Conservation (phyloP, 2,329 filamentous ascomycete species). For the Exophiala xenobiotica region DNA sequence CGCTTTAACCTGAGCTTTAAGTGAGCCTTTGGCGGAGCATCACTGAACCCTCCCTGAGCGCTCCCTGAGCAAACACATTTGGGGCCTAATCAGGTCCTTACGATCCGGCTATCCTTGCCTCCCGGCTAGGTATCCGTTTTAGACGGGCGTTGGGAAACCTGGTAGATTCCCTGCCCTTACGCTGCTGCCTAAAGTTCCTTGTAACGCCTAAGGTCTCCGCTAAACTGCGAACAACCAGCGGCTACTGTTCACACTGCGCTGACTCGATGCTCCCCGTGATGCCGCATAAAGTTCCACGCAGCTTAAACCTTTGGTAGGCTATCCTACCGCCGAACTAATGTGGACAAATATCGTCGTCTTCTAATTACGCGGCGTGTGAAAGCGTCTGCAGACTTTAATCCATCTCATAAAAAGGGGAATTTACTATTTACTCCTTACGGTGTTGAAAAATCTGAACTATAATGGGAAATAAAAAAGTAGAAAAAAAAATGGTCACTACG, state of each 20-base stretch:
- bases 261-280: background rate
- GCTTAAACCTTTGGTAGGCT: constrained; percentile 6
- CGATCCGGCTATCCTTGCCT: constrained; percentile 10
- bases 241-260: background rate
- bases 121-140: constrained; percentile 10
- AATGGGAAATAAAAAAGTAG: constrained; percentile 13
- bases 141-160: constrained; percentile 11
- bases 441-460: constrained; percentile 1
- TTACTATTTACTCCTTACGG: constrained; percentile 8
- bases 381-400: constrained; percentile 5
- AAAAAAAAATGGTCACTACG: constrained; percentile 19
- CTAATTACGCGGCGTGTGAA: constrained; percentile 5
- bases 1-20: constrained; percentile 14
- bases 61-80: constrained; percentile 8
- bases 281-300: constrained; percentile 5
- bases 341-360: constrained; percentile 3
- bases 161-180: constrained; percentile 6
- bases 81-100: constrained; percentile 5
- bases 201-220: background rate
- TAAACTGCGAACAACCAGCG: background rate
- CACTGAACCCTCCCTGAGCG: constrained; percentile 12
- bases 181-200: background rate
- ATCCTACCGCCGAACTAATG: constrained; percentile 6
- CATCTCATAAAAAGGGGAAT: constrained; percentile 7
- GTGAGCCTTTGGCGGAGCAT: constrained; percentile 11